Percentiles rank a stretch among this genome's conserved stretches.
phyloP scores from a whole-genome alignment of 257 asterid species.

The Catharanthus roseus region DNA sequence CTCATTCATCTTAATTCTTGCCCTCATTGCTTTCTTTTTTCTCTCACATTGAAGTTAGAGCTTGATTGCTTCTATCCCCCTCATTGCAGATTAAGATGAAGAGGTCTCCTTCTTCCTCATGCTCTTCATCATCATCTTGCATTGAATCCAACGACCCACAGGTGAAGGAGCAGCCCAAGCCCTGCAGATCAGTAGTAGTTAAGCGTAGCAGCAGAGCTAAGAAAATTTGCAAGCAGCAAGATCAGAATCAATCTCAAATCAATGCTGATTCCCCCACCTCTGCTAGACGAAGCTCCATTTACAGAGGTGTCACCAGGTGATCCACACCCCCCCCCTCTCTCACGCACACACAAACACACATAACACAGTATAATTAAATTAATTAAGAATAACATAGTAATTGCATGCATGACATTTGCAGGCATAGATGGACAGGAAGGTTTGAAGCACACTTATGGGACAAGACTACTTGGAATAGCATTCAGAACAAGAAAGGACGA shows the following conservation, averaged over 20 bases:
- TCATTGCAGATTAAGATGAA: slow-evolving; percentile 37
- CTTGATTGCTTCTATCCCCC: too few species aligned
- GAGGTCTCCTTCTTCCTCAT: slow-evolving; percentile 44
- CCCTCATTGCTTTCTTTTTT: background rate
- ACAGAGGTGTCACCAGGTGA: slow-evolving; percentile 93
- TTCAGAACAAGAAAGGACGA: slow-evolving; percentile 80
- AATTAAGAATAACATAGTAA: background rate
- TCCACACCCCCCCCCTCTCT: background rate
- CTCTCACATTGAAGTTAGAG: background rate
- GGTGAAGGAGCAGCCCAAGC: slow-evolving; percentile 5
- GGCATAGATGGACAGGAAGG: slow-evolving; percentile 92
- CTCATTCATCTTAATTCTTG: too few species aligned
- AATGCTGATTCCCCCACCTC: slow-evolving; percentile 33
- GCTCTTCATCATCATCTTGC: slow-evolving; percentile 68
- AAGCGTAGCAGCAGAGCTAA: slow-evolving; percentile 26
- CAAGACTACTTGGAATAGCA: slow-evolving; percentile 67
- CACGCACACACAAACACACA: slow-evolving; percentile 4
- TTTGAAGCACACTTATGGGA: slow-evolving; percentile 96
- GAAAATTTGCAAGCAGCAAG: slow-evolving; percentile 6
- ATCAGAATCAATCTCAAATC: slow-evolving; percentile 16
- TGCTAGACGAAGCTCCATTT: slow-evolving; percentile 68
- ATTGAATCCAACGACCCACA: slow-evolving; percentile 20
- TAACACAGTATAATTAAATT: background rate
- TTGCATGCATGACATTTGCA: slow-evolving; percentile 66
- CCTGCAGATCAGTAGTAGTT: slow-evolving; percentile 14